phyloP scores from a whole-genome alignment of 23 red algal genomes.

The Gracilaria gracilis region DNA sequence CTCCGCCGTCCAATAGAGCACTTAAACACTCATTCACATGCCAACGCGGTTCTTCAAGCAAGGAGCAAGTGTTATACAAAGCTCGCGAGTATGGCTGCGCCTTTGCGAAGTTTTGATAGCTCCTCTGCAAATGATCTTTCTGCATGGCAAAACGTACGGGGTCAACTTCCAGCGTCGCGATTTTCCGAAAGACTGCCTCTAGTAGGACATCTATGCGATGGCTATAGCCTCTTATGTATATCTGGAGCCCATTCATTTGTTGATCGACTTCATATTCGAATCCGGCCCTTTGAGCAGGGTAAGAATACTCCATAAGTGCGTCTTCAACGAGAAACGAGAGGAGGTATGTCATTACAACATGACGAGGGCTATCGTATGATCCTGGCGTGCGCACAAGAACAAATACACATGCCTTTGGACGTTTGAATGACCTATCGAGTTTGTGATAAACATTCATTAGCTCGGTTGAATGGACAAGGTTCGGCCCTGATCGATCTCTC shows the following conservation, averaged over 20 bases:
- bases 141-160: slow-evolving; percentile 67
- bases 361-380: slow-evolving; percentile 69
- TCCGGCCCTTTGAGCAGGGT: slow-evolving; percentile 87
- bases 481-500: slow-evolving; percentile 50
- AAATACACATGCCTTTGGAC: slow-evolving; percentile 70
- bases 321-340: slow-evolving; percentile 75
- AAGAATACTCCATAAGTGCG: slow-evolving; percentile 80
- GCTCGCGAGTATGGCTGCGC: slow-evolving; percentile 64
- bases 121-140: slow-evolving; percentile 55
- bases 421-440: slow-evolving; percentile 86
- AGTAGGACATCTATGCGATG: slow-evolving; percentile 69
- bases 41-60: slow-evolving; percentile 81
- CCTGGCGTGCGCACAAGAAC: slow-evolving; percentile 57
- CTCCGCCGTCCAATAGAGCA: slow-evolving; percentile 33
- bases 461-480: slow-evolving; percentile 30
- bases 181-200: slow-evolving; percentile 51
- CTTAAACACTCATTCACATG: slow-evolving; percentile 73
- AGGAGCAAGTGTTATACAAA: slow-evolving; percentile 63
- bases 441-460: slow-evolving; percentile 73
- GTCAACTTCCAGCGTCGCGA: slow-evolving; percentile 43
- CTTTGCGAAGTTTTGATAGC: slow-evolving; percentile 74
- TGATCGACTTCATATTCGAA: slow-evolving; percentile 60
- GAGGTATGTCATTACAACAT: slow-evolving; percentile 77
- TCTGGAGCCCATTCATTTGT: slow-evolving; percentile 42
- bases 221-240: slow-evolving; percentile 66